Percentiles rank a stretch among this genome's conserved stretches.
Evolutionary conservation across 306 rosid genomes (phyloP).

Genomic region (Parietaria judaica): DNA sequence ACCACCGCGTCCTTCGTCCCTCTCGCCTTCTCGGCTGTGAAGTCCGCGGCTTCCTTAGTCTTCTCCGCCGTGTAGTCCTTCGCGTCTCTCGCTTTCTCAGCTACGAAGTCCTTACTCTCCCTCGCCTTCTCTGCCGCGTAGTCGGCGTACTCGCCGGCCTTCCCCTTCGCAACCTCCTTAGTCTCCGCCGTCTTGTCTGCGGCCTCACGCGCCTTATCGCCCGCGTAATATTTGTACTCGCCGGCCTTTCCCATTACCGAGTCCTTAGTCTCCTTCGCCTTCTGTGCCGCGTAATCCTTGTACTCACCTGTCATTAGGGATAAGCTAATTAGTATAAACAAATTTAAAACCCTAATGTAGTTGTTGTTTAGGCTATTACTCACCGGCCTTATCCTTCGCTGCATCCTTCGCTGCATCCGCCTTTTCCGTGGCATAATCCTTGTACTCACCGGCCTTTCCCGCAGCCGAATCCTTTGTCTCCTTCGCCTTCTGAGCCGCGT

Average conservation of each 20-base stretch:
- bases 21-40: slow-evolving; percentile 3
- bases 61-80: not conserved
- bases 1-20: slow-evolving; percentile 21
- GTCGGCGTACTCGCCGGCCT: not conserved
- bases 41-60: not conserved
- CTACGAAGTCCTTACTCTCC: slow-evolving; percentile 20
- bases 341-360: too few relatives aligned
- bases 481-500: slow-evolving; percentile 6
- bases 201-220: slow-evolving; percentile 6
- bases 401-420: slow-evolving; percentile 26
- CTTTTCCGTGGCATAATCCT: not conserved
- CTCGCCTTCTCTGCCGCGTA: slow-evolving; percentile 5
- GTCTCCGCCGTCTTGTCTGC: slow-evolving; percentile 41
- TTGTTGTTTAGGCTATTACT: not conserved
- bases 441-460: slow-evolving; percentile 14
- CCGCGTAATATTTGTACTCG: slow-evolving; percentile 22
- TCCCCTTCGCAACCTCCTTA: slow-evolving; percentile 10
- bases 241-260: slow-evolving; percentile 1
- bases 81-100: not conserved
- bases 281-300: not conserved
- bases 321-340: too few relatives aligned
- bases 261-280: slow-evolving; percentile 1
- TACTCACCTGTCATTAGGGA: not conserved
- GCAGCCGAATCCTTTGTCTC: slow-evolving; percentile 25
- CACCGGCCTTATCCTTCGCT: not conserved